phyloP scores from a whole-genome alignment of 805 yeast genomes.

The Pichia deserticola region DNA sequence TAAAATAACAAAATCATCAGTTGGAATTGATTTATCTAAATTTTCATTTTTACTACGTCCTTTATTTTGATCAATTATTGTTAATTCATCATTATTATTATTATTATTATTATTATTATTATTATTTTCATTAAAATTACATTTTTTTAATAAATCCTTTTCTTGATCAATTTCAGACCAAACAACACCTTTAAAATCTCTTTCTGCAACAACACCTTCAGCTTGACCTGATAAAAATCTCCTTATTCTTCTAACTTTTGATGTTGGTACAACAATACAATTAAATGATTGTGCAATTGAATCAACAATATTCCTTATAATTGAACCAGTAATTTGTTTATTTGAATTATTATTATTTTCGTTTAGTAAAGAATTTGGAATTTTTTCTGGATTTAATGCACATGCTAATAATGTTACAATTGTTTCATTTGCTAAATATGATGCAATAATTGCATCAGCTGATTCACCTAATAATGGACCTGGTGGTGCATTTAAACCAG shows the following conservation, averaged over 20 bases:
- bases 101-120: constrained; percentile 27
- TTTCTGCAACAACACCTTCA: constrained; percentile 85
- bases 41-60: constrained; percentile 29
- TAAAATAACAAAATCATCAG: constrained; percentile 61
- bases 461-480: constrained; percentile 79
- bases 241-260: constrained; percentile 84
- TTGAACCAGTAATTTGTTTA: constrained; percentile 51
- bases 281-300: constrained; percentile 77
- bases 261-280: constrained; percentile 86
- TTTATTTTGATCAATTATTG: constrained; percentile 33
- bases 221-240: constrained; percentile 95
- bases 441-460: constrained; percentile 87
- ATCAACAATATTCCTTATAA: constrained; percentile 72
- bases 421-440: constrained; percentile 84
- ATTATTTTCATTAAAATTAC: constrained; percentile 23
- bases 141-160: constrained; percentile 30
- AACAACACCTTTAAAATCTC: constrained; percentile 85
- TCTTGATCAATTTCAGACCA: constrained; percentile 85
- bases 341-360: constrained; percentile 24
- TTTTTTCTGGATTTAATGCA: constrained; percentile 66
- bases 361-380: constrained; percentile 45
- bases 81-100: constrained; percentile 25
- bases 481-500: constrained; percentile 42
- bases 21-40: constrained; percentile 53
- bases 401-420: constrained; percentile 70